Evolutionary conservation across 768 basidiomycete species (phyloP), one percentile per base, ranked within the genome.

Genomic region (Phanerodontia chrysosporium): DNA sequence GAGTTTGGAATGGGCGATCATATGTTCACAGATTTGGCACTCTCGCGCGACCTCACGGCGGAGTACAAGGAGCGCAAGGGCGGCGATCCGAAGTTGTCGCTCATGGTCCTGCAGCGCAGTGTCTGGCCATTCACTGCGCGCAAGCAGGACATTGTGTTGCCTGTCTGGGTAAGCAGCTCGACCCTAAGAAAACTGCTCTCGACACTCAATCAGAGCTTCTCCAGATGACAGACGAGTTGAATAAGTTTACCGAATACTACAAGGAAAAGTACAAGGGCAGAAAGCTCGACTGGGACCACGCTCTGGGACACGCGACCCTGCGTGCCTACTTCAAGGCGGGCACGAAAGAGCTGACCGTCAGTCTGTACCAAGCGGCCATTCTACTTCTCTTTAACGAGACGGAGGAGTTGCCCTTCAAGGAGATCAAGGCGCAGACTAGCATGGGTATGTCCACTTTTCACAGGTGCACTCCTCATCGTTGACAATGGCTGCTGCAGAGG

Each of bases 1-100:
- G 95, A 96, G 60, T 98, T 98, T 67, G 90, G 89, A 8, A 90
- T 89, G 75, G 93, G 94, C 51, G 92, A 94, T 65, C 85, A 92
- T 42, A 96, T 98, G 96, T 96, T 98, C 76, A 94, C 86, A 60
- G 95, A 96, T 67, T 75, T 96, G 2, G 82, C 83, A 0, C 75
- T 92, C 18, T 95, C 92, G 1, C 73, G 83, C 53, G 92, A 95
- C 58, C 69, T 83, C 22, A 83, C 32, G 92, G 80, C 71, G 0
- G 87, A 88, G 60, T 91, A 85, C 72, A 80, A 85, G 58, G 66
- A 73, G 27, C n/a, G 35, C 21, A 13, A 42, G n/a, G 5, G n/a
- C 10, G 36, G 36, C 13, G 49, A 42, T 21, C n/a, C 51, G 21
- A 85, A 80, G 62, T 74, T 95, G 35, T 81, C 78, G 32, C 90